Evolutionary conservation across 2,329 filamentous ascomycete genomes (phyloP), one percentile per base, ranked within the genome.

Genomic region (Ophiobolus disseminans): DNA sequence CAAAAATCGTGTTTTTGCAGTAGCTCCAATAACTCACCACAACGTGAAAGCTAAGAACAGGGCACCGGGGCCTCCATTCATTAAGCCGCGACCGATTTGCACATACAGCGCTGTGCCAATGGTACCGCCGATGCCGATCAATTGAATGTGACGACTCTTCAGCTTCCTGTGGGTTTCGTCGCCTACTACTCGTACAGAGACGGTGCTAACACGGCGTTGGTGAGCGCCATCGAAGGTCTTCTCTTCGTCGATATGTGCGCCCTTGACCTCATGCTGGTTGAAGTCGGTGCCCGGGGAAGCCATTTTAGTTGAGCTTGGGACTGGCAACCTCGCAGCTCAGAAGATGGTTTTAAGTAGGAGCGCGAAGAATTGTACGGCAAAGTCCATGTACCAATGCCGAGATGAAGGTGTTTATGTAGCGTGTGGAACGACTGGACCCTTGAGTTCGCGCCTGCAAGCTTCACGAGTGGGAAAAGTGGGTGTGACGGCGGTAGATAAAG

Each of bases 71-170:
- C 76, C 76, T 23, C 76, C 76, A 58, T 77, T 77, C 62, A 78
- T 68, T 52, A 79, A 57, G 17, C 76, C 75, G 38, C 65, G 66
- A 21, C 76, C 76, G 44, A 78, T 79, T 43, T 77, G 75, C 6
- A 79, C 76, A 55, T 77, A 79, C 2, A 78, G 63, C 0, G 75
- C 76, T n/a, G 76, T 78, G 20, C 76, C 76, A 54, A 79, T 78
- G 0, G 76, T 78, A 28, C 76, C 75, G 40, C 73, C 70, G 40
- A 75, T 75, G 43, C 76, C 76, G 44, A 78, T 78, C 17, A 78
- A 66, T 50, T 79, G 76, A 40, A 79, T 78, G 48, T 79, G 76
- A 37, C 76, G 68, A 41, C 76, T 74, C 55, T 75, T 75, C 42
- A 78, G 66, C 57, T 72, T 78, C 26, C 76, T 68, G 46, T 78